Conservation (phyloP, 2,329 filamentous ascomycete species). For the Cladophialophora exuberans region DNA sequence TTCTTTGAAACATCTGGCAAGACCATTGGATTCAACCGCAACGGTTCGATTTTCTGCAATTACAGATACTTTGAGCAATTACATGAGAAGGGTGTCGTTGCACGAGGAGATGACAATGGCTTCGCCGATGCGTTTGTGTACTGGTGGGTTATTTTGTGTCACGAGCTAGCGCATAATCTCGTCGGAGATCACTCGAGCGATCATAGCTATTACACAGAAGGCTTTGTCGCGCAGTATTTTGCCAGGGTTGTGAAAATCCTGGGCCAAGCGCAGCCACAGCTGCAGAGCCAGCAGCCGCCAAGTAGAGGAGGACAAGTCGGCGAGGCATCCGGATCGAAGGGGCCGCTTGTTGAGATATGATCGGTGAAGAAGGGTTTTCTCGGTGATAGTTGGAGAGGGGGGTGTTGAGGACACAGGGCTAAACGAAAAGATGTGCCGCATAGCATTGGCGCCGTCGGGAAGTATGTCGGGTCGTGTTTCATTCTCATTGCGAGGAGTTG, state of each 20-base stretch:
- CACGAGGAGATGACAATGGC: conserved; percentile 52
- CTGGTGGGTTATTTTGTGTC: conserved; percentile 95
- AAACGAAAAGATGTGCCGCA: no score
- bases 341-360: conserved; percentile 18
- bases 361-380: no score
- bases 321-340: neutral
- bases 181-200: conserved; percentile 75
- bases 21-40: conserved; percentile 90
- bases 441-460: neutral
- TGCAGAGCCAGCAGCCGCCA: neutral
- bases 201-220: conserved; percentile 76
- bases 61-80: conserved; percentile 82
- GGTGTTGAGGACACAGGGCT: no score
- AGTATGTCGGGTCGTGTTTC: no score
- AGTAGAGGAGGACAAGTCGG: neutral
- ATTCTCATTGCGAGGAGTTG: no score
- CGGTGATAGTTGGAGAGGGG: no score
- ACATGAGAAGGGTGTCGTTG: conserved; percentile 60
- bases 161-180: conserved; percentile 94
- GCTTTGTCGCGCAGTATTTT: conserved; percentile 35
- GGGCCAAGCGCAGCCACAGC: conserved; percentile 7
- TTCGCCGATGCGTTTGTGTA: conserved; percentile 77
- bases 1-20: conserved; percentile 79
- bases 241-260: conserved; percentile 25
- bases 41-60: conserved; percentile 91